Conservation (phyloP, 225 moss, liverwort and hornwort genomes). For the Marchantia paleacea region DNA sequence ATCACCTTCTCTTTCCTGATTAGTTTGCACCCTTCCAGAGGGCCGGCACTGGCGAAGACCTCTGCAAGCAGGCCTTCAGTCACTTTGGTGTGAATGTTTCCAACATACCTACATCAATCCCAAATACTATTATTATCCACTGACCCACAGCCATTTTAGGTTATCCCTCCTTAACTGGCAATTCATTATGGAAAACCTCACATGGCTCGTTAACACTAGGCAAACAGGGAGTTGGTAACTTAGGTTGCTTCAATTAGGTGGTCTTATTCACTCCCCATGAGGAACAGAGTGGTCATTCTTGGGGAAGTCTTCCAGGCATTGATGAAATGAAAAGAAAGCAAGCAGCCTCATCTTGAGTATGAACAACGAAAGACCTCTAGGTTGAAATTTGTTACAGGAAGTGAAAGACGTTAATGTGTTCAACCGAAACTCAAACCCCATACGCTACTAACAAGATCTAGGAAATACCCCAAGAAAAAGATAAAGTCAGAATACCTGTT, state of each 20-base stretch:
- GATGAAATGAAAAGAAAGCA: conserved; percentile 16
- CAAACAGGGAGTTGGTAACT: not conserved
- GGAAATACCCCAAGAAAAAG: conserved; percentile 44
- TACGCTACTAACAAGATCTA: conserved; percentile 35
- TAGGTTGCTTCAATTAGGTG: conserved; percentile 1
- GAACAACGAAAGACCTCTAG: conserved; percentile 17
- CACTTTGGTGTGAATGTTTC: conserved; percentile 93
- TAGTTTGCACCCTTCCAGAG: conserved; percentile 93
- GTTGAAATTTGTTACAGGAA: conserved; percentile 17
- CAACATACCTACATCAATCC: conserved; percentile 73
- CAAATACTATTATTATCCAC: conserved; percentile 5
- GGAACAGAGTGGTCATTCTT: not conserved
- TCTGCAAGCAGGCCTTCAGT: conserved; percentile 93
- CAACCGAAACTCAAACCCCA: conserved; percentile 23
- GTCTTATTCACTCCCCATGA: conserved; percentile 14
- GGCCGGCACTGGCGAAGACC: conserved; percentile 88
- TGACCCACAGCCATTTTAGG: not conserved
- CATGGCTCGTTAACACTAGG: not conserved
- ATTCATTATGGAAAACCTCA: not conserved
- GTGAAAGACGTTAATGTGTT: conserved; percentile 25
- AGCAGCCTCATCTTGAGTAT: conserved; percentile 9
- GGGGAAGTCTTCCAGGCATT: conserved; percentile 9
- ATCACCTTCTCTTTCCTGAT: conserved; percentile 94
- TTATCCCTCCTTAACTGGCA: not conserved
- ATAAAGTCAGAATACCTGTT: conserved; percentile 58